Evolutionary conservation across 768 basidiomycete species (phyloP).

Genomic region (Rhodosporidiobolus sp.): DNA sequence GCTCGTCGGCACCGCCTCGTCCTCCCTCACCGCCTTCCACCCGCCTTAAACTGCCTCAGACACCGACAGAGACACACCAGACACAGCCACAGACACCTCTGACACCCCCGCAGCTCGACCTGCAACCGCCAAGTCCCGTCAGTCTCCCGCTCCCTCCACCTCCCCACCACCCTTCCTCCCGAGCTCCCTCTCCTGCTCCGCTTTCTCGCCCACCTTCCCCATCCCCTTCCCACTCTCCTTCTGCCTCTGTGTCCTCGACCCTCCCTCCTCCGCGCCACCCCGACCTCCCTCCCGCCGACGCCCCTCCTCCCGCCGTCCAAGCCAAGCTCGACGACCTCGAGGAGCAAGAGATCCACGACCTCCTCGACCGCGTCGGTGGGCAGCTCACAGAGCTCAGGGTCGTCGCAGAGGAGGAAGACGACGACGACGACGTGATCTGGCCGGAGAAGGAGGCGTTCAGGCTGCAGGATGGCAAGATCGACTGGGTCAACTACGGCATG

Average conservation of each 20-base stretch:
- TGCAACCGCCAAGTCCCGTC: too few relatives aligned
- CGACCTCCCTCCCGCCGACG: neutral
- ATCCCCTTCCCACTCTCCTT: neutral
- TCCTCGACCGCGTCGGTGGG: constrained; percentile 28
- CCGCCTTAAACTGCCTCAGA: neutral
- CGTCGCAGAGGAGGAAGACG: neutral
- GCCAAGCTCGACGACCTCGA: constrained; percentile 19
- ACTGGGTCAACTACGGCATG: neutral
- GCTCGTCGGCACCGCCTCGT: neutral
- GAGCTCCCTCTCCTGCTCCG: too few relatives aligned
- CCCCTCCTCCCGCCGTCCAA: neutral
- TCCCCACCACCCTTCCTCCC: neutral
- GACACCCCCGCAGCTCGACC: too few relatives aligned
- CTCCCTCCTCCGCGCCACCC: neutral
- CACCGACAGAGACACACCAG: neutral
- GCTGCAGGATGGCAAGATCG: neutral
- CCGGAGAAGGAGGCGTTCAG: neutral
- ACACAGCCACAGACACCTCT: neutral
- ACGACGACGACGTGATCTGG: neutral
- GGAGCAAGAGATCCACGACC: constrained; percentile 13
- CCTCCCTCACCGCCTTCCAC: neutral
- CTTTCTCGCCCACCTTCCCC: too few relatives aligned
- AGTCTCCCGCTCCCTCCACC: neutral
- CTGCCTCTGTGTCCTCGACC: neutral
- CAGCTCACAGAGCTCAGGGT: constrained; percentile 17